Evolutionary conservation across 371 early-diverging fungal species (phyloP), one percentile per base, ranked within the genome.

Genomic region (Mucor lusitanicus): DNA sequence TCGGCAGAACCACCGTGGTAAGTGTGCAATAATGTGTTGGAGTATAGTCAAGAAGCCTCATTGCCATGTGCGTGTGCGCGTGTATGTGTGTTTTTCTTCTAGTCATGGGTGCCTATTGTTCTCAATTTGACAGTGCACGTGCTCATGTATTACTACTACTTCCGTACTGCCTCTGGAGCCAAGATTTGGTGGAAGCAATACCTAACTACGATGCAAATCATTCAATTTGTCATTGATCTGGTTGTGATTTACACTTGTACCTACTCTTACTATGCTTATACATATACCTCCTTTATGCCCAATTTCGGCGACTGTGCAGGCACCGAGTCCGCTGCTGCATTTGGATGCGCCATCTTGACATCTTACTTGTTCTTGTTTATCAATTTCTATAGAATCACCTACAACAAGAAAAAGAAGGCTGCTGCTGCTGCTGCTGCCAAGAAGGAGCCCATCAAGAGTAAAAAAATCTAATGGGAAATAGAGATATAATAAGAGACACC

Each of bases 141-240:
- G 37, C 78, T 93, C 68, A 95, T 94, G 94, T 92, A 93, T 80
- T 92, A 91, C 72, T 94, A 93, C 79, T 95, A 95, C 82, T 92
- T 87, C 78, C 88, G 90, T 62, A 90, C 94, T 7, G 87, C 92
- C 27, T 79, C 91, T 37, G 90, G 92, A 44, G 89, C 85, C 72
- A 84, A 81, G 69, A 83, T 93, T 67, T 95, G 94, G 94, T 95
- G 94, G 94, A 95, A 95, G 84, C 85, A 90, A 69, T 88, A 91
- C 69, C 82, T 95, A 54, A 95, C 96, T 54, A 88, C 93, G 3
- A 76, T 94, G 70, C 96, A 95, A 77, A 95, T 95, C 69, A 72
- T 80, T 58, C 96, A 95, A 78, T 95, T 95, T 40, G 79, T 95
- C 61, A 85, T 94, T 59, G 96, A 95, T 70, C 79, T 91, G 60